Base-by-base conservation (phyloP, 2,329 filamentous ascomycete genomes). In the Grosmannia huntii region DNA sequence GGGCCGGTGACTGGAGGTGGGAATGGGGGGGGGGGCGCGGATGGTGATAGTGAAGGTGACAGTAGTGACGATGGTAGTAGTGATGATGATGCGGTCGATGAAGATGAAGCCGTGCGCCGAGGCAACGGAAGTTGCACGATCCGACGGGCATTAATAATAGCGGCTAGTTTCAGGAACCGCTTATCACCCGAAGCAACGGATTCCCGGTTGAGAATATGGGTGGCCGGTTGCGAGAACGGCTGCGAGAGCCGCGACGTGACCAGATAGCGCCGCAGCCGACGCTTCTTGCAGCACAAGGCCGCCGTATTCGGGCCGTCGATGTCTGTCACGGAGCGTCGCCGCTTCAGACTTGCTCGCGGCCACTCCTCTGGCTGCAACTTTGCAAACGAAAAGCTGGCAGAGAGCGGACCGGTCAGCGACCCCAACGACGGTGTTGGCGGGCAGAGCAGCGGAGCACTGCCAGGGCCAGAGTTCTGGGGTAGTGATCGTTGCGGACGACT, bases 201-300 rank as follows among this genome's bases (percentile, higher is more conserved):
- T 58, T 82, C 83, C 28, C 83, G 78, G 67, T 84, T 81, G 56
- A 85, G 75, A 59, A 88, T 86, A 65, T 89, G 84, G 50, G 84
- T 83, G 3, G 86, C 83, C 0, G 86, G 86, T 31, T 80, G 75
- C 0, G 85, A 87, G 68, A 82, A 89, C 1, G 86, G 85, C 53
- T 76, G 79, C 11, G 85, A 88, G 0, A 89, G 80, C 9, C 84
- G 78, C 23, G 84, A 88, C 1, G 86, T 89, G 65, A 88, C 81
- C 50, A 89, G 75, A 23, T 78, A 70, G 2, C 81, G 72, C 1
- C 83, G 77, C 4, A 89, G 71, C 4, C 86, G 77, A 27, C 86
- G 80, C 69, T 89, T 89, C 74, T 90, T 89, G 66, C 71, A 75
- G 66, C 73, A 67, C 59, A 82, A 62, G n/a, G 62, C 64, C 31